phyloP scores from a whole-genome alignment of 345 rosid species.

The Raphanus raphanistrum region DNA sequence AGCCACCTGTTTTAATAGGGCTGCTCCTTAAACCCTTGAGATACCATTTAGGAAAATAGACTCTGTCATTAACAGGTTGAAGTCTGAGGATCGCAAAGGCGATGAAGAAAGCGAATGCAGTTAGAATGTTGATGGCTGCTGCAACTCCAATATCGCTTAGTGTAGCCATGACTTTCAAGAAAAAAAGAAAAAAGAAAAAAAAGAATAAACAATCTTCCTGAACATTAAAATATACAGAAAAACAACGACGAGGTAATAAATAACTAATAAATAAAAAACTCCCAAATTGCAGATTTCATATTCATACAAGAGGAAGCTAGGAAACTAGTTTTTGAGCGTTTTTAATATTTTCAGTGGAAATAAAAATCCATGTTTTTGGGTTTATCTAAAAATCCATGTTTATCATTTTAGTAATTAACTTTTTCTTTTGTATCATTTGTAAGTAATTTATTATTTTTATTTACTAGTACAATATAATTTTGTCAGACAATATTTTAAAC shows the following conservation, averaged over 20 bases:
- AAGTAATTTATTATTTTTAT: too few relatives aligned
- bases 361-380: too few relatives aligned
- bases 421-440: too few relatives aligned
- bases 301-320: neutral
- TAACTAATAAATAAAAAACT: neutral
- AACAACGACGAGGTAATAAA: neutral
- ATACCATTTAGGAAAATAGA: conserved; percentile 95
- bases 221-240: neutral
- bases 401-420: too few relatives aligned
- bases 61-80: conserved; percentile 90
- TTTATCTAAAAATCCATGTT: too few relatives aligned
- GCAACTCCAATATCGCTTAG: conserved; percentile 77
- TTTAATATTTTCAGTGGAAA: too few relatives aligned
- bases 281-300: neutral
- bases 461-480: too few relatives aligned
- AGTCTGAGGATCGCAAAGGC: conserved; percentile 79
- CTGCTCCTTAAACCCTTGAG: conserved; percentile 76
- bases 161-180: conserved; percentile 64
- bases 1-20: conserved; percentile 53
- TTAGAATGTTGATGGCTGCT: conserved; percentile 77
- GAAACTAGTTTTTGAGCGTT: too few relatives aligned
- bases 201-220: conserved; percentile 22
- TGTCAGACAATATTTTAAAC: too few relatives aligned
- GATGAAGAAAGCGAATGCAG: conserved; percentile 69
- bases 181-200: too few relatives aligned